phyloP scores from a whole-genome alignment of 805 yeast genomes.

The Barnettozyma pratensis region DNA sequence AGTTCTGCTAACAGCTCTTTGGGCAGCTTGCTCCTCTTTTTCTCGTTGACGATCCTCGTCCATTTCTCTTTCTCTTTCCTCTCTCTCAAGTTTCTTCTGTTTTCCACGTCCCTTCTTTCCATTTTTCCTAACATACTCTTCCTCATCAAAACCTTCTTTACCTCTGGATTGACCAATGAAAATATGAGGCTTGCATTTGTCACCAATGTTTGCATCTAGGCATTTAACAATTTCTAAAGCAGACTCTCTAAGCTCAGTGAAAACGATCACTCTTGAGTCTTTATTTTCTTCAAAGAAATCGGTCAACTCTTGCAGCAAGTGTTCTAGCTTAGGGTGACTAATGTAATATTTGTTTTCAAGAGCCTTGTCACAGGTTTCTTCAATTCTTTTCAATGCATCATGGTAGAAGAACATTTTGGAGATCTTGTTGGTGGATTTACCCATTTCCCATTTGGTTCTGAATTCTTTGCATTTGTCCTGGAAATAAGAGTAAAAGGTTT shows the following conservation, averaged over 20 bases:
- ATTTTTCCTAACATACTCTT: constrained; percentile 37
- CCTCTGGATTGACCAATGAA: constrained; percentile 90
- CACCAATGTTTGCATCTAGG: constrained; percentile 39
- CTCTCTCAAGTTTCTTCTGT: constrained; percentile 27
- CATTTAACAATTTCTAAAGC: constrained; percentile 79
- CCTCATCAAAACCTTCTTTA: constrained; percentile 63
- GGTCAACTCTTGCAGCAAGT: constrained; percentile 49
- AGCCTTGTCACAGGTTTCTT: constrained; percentile 39
- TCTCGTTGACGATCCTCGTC: constrained; percentile 28
- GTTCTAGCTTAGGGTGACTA: constrained; percentile 72
- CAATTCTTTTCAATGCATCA: constrained; percentile 39
- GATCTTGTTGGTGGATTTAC: constrained; percentile 59
- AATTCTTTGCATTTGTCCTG: constrained; percentile 52
- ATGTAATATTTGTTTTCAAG: constrained; percentile 34
- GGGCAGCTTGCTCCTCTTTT: constrained; percentile 29
- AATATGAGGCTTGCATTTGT: constrained; percentile 60
- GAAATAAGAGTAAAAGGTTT: constrained; percentile 68
- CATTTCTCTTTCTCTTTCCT: constrained; percentile 27
- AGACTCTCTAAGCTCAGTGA: constrained; percentile 84
- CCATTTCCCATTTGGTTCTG: constrained; percentile 49
- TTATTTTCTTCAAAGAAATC: constrained; percentile 44
- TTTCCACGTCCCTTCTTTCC: constrained; percentile 41
- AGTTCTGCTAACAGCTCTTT: constrained; percentile 36
- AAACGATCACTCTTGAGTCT: constrained; percentile 75
- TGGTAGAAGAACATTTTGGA: constrained; percentile 59